Percentiles rank a stretch among this genome's conserved stretches.
Evolutionary conservation across 176 grass and related monocot species (phyloP).

Genomic region (Oryza nivara): DNA sequence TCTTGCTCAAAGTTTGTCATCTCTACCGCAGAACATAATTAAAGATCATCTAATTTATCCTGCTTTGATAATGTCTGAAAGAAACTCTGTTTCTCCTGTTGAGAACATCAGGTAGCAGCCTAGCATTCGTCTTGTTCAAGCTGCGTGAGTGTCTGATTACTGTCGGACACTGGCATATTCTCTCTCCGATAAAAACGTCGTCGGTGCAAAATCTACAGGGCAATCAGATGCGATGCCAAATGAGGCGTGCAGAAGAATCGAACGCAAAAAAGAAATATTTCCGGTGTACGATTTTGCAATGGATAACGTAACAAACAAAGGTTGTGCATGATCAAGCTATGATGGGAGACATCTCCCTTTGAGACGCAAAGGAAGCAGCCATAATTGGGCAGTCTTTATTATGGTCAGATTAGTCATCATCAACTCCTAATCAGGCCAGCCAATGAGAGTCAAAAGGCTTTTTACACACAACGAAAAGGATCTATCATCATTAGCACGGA

Average conservation of each 20-base stretch:
- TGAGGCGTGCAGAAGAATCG: constrained; percentile 21
- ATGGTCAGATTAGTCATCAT: constrained; percentile 24
- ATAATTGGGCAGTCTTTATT: background rate
- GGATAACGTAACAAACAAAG: constrained; percentile 23
- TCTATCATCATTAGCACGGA: background rate
- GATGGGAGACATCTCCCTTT: constrained; percentile 34
- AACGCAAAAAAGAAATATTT: background rate
- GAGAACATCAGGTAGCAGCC: background rate
- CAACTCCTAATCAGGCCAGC: background rate
- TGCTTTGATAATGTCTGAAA: background rate
- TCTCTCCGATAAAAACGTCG: background rate
- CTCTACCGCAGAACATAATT: background rate
- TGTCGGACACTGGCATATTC: constrained; percentile 9
- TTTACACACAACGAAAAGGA: constrained; percentile 25
- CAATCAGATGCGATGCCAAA: constrained; percentile 11
- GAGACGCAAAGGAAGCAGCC: constrained; percentile 25
- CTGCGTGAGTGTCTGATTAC: background rate
- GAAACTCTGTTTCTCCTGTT: background rate
- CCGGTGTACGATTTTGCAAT: background rate
- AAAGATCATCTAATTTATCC: background rate
- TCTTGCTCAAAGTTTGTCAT: no score
- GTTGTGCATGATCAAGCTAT: constrained; percentile 7
- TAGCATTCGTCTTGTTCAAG: constrained; percentile 31
- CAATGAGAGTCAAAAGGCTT: constrained; percentile 22
- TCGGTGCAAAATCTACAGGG: background rate